Conservation (phyloP, 176 grass and related monocot species). For the Secale cereale region DNA sequence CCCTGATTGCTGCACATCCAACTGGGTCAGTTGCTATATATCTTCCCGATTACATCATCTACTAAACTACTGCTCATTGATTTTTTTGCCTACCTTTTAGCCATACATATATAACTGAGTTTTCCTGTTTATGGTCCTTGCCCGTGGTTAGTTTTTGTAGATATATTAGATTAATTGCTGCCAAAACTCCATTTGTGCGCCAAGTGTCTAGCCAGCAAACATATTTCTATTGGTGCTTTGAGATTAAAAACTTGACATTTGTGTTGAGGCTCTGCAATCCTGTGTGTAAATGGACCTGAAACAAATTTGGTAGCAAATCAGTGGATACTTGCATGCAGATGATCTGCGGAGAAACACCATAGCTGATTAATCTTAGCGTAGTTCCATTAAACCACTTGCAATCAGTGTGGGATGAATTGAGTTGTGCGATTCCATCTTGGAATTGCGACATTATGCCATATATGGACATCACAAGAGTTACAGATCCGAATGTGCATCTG, state of each 20-base stretch:
- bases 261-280: not conserved
- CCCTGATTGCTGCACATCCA: conserved; percentile 47
- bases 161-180: not conserved
- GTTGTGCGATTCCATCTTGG: not conserved
- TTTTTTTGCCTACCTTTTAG: not conserved
- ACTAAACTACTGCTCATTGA: not conserved
- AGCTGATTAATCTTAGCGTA: not conserved
- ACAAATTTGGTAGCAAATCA: not conserved
- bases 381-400: not conserved
- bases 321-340: not conserved
- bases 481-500: not conserved
- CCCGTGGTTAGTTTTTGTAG: not conserved
- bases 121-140: not conserved
- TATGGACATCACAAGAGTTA: not conserved
- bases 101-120: not conserved
- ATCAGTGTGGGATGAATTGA: not conserved
- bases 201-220: not conserved
- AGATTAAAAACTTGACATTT: not conserved
- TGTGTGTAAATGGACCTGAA: not conserved
- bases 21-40: not conserved
- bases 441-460: not conserved
- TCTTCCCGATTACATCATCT: not conserved
- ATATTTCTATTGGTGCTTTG: not conserved
- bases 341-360: not conserved
- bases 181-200: not conserved